Conservation (phyloP, 768 basidiomycete genomes). For the Rhizopogon roseolus region DNA sequence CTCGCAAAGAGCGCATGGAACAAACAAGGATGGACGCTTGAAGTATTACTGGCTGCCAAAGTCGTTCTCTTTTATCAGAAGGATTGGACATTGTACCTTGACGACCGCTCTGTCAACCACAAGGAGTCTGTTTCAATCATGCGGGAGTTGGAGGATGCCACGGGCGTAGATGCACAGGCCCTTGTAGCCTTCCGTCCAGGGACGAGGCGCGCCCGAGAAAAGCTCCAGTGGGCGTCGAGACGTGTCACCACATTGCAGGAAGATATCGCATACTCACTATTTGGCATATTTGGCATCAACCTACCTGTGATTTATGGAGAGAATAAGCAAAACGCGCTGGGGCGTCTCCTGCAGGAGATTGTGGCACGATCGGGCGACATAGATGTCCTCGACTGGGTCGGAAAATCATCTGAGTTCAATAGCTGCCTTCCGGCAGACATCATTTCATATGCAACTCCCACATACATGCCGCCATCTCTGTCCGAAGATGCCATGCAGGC, state of each 20-base stretch:
- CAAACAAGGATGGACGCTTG: background rate
- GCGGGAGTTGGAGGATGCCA: background rate
- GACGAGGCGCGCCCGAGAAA: background rate
- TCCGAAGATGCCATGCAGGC: background rate
- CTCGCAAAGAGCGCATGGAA: background rate
- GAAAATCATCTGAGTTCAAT: too few relatives aligned
- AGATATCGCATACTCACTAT: conserved; percentile 2
- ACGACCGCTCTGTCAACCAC: background rate
- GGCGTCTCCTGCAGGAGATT: background rate
- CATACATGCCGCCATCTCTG: background rate
- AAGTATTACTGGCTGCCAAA: background rate
- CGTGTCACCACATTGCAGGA: background rate
- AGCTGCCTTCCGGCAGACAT: too few relatives aligned
- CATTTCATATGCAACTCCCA: background rate
- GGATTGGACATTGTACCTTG: background rate
- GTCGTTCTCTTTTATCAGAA: background rate
- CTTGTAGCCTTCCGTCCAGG: background rate
- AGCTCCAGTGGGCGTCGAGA: background rate
- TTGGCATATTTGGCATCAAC: background rate
- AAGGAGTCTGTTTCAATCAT: background rate
- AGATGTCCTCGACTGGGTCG: too few relatives aligned
- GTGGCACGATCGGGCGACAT: too few relatives aligned
- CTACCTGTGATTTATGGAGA: conserved; percentile 1
- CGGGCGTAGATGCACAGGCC: background rate
- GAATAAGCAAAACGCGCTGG: background rate